These are phyloP conservation scores for Vachellia collinsii DNA, from an alignment of 306 rosid species.

Conservation along the genomic window DNA sequence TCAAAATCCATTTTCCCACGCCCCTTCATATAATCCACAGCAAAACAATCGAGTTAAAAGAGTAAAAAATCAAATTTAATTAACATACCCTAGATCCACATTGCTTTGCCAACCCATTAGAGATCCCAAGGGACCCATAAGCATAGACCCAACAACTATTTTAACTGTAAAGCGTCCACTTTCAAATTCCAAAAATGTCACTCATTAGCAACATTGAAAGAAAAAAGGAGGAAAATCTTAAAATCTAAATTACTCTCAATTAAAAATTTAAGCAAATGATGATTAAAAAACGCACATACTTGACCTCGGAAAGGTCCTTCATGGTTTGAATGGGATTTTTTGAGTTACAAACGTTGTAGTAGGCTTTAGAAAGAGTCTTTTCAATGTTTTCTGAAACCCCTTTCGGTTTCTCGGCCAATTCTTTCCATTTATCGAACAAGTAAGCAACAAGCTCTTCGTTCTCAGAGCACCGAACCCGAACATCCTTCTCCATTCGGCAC, in stretches of 20 bases:
- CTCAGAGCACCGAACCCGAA: constrained; percentile 57
- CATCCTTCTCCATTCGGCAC: constrained; percentile 55
- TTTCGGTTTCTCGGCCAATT: constrained; percentile 66
- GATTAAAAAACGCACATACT: constrained; percentile 48
- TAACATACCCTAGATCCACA: neutral
- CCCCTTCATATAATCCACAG: constrained; percentile 62
- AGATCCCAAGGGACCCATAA: neutral
- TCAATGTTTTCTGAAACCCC: constrained; percentile 76
- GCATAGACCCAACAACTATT: constrained; percentile 21
- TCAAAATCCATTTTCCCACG: constrained; percentile 92
- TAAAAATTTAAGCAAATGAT: neutral
- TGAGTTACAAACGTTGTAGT: constrained; percentile 69
- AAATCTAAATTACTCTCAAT: neutral
- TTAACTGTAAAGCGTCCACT: neutral
- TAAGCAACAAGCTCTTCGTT: constrained; percentile 64
- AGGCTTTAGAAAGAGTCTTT: constrained; percentile 77
- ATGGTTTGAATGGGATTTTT: constrained; percentile 63
- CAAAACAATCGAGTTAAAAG: constrained; percentile 30
- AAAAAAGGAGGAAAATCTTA: neutral
- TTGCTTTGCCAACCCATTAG: constrained; percentile 24
- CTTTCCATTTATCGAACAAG: constrained; percentile 71
- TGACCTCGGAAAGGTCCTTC: constrained; percentile 75
- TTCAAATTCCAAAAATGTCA: constrained; percentile 10
- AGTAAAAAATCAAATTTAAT: neutral
- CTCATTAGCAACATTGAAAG: neutral